Evolutionary conservation across 768 basidiomycete species (phyloP).

Genomic region (Amanita pseudoporphyria): DNA sequence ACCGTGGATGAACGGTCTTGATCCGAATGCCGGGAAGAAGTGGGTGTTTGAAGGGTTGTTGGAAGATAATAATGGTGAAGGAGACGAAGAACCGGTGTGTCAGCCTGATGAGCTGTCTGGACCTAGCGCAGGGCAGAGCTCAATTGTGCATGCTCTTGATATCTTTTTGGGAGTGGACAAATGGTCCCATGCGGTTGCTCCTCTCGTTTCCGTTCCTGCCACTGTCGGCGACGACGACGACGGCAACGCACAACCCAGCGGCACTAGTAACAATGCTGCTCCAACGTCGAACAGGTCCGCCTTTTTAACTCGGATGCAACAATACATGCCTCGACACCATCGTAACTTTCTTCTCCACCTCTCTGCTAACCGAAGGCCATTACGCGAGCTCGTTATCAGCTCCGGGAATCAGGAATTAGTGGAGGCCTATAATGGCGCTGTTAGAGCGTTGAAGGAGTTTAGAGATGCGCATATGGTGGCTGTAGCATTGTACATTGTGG

Average conservation of each 20-base stretch:
- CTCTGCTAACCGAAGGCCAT: conserved; percentile 44
- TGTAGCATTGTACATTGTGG: conserved; percentile 68
- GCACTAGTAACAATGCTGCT: conserved; percentile 11
- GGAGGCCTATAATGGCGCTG: conserved; percentile 58
- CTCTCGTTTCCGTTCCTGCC: not conserved
- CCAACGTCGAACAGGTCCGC: conserved; percentile 19
- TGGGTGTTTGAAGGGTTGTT: conserved; percentile 53
- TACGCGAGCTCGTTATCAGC: conserved; percentile 45
- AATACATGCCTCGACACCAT: conserved; percentile 81
- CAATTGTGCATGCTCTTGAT: conserved; percentile 68
- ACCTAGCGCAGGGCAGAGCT: conserved; percentile 79
- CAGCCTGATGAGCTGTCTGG: conserved; percentile 59
- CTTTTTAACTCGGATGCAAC: conserved; percentile 68
- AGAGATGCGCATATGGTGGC: conserved; percentile 76
- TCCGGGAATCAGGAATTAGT: conserved; percentile 18
- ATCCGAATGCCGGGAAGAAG: conserved; percentile 31
- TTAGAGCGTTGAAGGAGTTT: conserved; percentile 62
- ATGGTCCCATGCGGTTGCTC: conserved; percentile 20
- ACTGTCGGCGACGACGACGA: not conserved
- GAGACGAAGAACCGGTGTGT: conserved; percentile 17
- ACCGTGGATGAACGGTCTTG: conserved; percentile 76
- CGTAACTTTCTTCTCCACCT: conserved; percentile 69
- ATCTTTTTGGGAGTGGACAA: conserved; percentile 67
- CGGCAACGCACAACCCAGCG: not conserved
- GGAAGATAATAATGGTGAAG: conserved; percentile 22